Evolutionary conservation across 352 stramenopile genomes (phyloP).

Genomic region (Pythium angustatum): DNA sequence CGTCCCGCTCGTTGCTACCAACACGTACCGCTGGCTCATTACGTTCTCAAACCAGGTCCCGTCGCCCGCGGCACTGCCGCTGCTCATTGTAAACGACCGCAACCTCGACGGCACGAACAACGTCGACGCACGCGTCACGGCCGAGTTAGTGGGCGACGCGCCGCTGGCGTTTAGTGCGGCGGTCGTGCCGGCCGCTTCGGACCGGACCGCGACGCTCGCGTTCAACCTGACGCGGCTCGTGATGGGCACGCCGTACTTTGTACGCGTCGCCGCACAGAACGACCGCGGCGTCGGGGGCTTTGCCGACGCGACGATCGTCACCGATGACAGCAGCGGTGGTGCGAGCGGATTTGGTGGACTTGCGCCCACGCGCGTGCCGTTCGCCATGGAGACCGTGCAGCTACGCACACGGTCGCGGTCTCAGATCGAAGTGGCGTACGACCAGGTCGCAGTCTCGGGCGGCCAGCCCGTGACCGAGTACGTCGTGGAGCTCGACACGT

Average conservation of each 20-base stretch:
- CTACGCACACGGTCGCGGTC: conserved; percentile 38
- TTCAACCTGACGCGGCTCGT: conserved; percentile 62
- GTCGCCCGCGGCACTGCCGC: conserved; percentile 32
- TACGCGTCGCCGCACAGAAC: conserved; percentile 81
- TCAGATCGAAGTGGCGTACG: conserved; percentile 54
- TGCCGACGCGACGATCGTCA: conserved; percentile 28
- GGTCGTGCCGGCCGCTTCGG: conserved; percentile 24
- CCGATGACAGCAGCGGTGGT: conserved; percentile 1
- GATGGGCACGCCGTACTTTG: conserved; percentile 69
- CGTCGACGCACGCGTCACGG: conserved; percentile 33
- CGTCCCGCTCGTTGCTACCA: conserved; percentile 48
- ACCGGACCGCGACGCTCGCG: conserved; percentile 16
- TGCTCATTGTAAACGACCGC: conserved; percentile 57
- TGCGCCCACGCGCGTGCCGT: conserved; percentile 52
- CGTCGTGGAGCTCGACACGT: conserved; percentile 48
- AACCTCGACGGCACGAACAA: conserved; percentile 33
- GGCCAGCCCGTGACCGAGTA: conserved; percentile 61
- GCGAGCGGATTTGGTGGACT: no score
- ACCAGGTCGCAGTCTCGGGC: conserved; percentile 59
- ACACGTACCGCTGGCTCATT: conserved; percentile 88
- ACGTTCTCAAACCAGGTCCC: conserved; percentile 84
- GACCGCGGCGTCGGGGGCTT: conserved; percentile 81
- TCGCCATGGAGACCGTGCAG: conserved; percentile 49
- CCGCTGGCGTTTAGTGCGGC: conserved; percentile 44
- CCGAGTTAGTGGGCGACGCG: conserved; percentile 30